Evolutionary conservation across 768 basidiomycete genomes (phyloP), one percentile per base, ranked within the genome.

Genomic region (Sutorius australiensis): DNA sequence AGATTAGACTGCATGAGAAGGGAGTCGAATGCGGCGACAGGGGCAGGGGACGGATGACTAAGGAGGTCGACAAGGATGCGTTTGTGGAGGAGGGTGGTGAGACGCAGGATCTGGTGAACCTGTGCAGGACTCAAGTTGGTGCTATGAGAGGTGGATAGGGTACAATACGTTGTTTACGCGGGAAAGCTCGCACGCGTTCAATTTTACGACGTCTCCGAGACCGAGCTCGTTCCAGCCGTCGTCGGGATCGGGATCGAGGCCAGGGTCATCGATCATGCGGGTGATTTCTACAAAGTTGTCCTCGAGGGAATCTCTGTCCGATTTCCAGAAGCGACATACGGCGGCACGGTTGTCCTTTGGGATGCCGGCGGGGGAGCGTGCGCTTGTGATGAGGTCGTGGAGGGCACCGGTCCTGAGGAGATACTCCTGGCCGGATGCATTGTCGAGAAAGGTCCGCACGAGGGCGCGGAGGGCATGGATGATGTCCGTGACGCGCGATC

Each of bases 171-270:
- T 82, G 62, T 81, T 80, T 14, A 82, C 70, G 40, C 82, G 77
- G 24, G 75, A 73, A n/a, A 81, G 62, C 62, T 90, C 88, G 30
- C 64, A 65, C 2, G 64, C 56, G 33, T 74, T 71, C 67, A 87
- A 69, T 38, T 69, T 75, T n/a, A 62, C 70, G 6, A 78, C 67
- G n/a, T 68, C 74, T 0, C 78, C 83, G 16, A 71, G 56, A 0
- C 66, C 69, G 11, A 89, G 70, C 59, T 87, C 86, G 50, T 80
- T 80, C 85, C 84, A 86, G 5, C 83, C 86, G 62, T 82, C 80
- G 50, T 78, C 75, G 8, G 46, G 5, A 3, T 51, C 42, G 19
- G 54, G 50, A 3, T 51, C 42, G 19, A 53, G 50, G 6, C 21
- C 46, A 3, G 43, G 3, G 10, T 53, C 47, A 13, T 72, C 70